Base-by-base conservation (phyloP, 176 grass and related monocot genomes). In the Avena sativa region DNA sequence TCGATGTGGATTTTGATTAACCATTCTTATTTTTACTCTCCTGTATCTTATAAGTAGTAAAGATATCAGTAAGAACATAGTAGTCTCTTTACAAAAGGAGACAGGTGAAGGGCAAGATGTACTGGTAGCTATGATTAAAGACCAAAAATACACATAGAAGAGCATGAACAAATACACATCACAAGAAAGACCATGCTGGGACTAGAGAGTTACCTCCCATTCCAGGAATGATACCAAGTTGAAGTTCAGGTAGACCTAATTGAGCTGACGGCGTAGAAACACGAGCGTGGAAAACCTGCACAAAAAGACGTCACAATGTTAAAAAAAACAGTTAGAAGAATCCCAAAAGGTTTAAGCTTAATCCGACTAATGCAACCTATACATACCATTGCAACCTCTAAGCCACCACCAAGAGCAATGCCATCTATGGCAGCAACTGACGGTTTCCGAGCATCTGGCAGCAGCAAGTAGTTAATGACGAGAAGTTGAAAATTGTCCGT, bases 371-470 rank as follows among this genome's bases (percentile, higher is more conserved):
- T 36, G 55, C 3, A 81, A 73, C 10, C 43, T 52, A 55, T 14
- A 46, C 82, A 85, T 93, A 98, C 96, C 96, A 98, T 98, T 80
- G 92, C 90, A 88, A 93, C 26, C 84, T 98, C 96, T 83, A 98
- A 78, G 57, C 93, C 93, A 1, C 96, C 96, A 74, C 96, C 96
- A 70, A 98, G 84, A 89, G 92, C 93, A 86, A 98, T 28, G 50
- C 96, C 87, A 71, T 95, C 92, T 82, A 98, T 94, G 55, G 96
- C 96, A 90, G 93, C 90, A 71, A 95, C 92, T 68, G 90, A 89
- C 4, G 92, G 96, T 67, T 96, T 98, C 71, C 44, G 83, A 79
- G 93, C 93, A 91, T 91, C 96, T 95, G 48, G 52, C 61, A 83
- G 61, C 56, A 83, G 68, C 71, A 63, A 88, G 17, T 43, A 89